phyloP scores from a whole-genome alignment of 371 early-diverging fungal genomes.

The Conidiobolus incongruus region DNA sequence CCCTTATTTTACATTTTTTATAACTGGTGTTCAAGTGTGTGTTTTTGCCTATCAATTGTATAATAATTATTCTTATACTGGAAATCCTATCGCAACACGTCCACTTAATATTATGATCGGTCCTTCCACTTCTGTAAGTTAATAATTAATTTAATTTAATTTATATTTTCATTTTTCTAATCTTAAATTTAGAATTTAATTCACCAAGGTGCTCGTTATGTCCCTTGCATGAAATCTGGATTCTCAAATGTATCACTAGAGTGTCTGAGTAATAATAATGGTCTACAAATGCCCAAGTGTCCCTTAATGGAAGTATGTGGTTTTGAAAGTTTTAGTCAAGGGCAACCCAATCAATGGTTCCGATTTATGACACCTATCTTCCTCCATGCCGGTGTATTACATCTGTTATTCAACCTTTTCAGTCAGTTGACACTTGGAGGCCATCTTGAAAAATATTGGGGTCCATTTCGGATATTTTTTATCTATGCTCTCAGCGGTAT shows the following conservation, averaged over 20 bases:
- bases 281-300: too few species aligned
- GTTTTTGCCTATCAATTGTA: neutral
- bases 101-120: constrained; percentile 1
- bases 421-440: constrained; percentile 46
- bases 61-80: neutral
- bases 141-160: neutral
- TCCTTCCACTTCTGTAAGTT: neutral
- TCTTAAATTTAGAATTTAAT: constrained; percentile 3
- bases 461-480: constrained; percentile 39
- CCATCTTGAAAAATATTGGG: constrained; percentile 51
- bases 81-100: neutral
- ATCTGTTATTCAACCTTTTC: constrained; percentile 48
- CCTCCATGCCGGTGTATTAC: constrained; percentile 67
- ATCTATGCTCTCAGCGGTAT: constrained; percentile 58
- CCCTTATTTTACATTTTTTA: neutral
- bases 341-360: constrained; percentile 50
- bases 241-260: too few species aligned
- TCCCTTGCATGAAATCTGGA: constrained; percentile 4
- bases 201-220: neutral
- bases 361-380: constrained; percentile 68
- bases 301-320: constrained; percentile 27
- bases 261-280: too few species aligned
- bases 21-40: neutral
- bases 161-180: too few species aligned
- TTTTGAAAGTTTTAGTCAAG: constrained; percentile 16